phyloP scores from a whole-genome alignment of 768 basidiomycete species.

The Mrakia blollopis region DNA sequence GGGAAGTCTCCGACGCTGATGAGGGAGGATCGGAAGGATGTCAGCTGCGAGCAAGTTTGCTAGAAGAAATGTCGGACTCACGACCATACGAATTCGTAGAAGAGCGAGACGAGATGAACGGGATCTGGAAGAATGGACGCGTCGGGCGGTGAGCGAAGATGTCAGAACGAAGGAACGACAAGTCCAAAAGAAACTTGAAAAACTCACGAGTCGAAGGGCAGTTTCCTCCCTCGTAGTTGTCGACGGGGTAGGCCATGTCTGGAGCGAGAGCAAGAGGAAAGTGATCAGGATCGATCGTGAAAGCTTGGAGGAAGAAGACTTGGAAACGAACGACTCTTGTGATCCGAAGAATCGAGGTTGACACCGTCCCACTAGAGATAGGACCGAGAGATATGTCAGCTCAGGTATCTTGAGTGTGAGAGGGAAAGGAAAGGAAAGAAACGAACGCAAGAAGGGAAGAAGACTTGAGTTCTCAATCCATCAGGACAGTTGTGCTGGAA shows the following conservation, averaged over 20 bases:
- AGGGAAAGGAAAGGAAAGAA: background rate
- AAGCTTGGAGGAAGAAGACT: too few relatives aligned
- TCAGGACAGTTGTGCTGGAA: slow-evolving; percentile 45
- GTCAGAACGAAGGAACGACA: background rate
- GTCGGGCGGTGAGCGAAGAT: background rate
- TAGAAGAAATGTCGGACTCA: too few relatives aligned
- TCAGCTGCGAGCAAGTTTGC: too few relatives aligned
- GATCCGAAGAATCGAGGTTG: slow-evolving; percentile 45
- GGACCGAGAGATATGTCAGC: background rate
- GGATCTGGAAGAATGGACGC: slow-evolving; percentile 34
- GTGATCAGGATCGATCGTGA: too few relatives aligned
- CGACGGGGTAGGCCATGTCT: slow-evolving; percentile 44
- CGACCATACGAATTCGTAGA: slow-evolving; percentile 46
- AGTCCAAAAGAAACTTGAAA: background rate
- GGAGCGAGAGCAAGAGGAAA: background rate
- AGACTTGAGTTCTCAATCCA: slow-evolving; percentile 46
- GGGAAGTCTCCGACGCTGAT: slow-evolving; percentile 42
- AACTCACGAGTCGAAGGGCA: slow-evolving; percentile 23
- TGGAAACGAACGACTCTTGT: slow-evolving; percentile 31
- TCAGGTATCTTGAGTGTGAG: too few relatives aligned
- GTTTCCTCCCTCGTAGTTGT: slow-evolving; percentile 26
- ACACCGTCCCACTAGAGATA: slow-evolving; percentile 43
- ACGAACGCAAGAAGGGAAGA: slow-evolving; percentile 40
- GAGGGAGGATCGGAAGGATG: too few relatives aligned
- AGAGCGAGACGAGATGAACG: slow-evolving; percentile 42